Evolutionary conservation across 2,329 filamentous ascomycete species (phyloP), one percentile per base, ranked within the genome.

Genomic region (Aureobasidium sp.): DNA sequence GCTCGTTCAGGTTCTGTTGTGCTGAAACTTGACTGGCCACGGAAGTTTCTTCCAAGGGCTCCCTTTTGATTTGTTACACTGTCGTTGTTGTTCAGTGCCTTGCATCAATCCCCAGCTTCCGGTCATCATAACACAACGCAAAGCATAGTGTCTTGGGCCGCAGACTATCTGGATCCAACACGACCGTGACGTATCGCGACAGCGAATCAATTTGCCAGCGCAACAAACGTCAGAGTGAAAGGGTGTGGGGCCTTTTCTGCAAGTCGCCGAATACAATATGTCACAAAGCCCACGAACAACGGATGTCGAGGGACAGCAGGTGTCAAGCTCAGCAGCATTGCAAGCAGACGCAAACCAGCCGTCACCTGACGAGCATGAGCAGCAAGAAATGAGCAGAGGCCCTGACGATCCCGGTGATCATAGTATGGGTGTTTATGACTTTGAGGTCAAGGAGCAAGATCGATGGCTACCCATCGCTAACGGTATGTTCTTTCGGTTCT

Each of bases 391-490:
- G 62, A 64, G 54, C 42, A 58, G 45, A 48, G 50, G 68, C 35
- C 63, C 65, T 42, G 68, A 70, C 64, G 69, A 71, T 60, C 53
- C 37, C 29, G 60, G 45, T 40, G 63, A 64, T 45, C 83, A 83
- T 77, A 87, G 84, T 76, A 82, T 88, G 78, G 85, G 81, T 77
- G 86, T 81, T 77, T 91, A 91, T 78, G 93, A 97, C 81, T 96
- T 97, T 76, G 93, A 97, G 80, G 93, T 97, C 78, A 97, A 97
- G 83, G 94, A 99, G 79, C 94, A 99, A 79, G 94, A 99, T 79
- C 84, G 94, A 83, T 99, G 94, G 94, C 85, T 99, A 76, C 94
- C 94, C 76, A 99, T 99, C 85, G 94, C 94, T 80, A 99, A 99
- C 91, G 94, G 94, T 99, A 85, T 85, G 94, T 94, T 64, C 58